A percentile compares a stretch with the other conserved stretches of the same genome.
phyloP scores from a whole-genome alignment of 2,329 filamentous ascomycete species.

The Fusarium coicis region DNA sequence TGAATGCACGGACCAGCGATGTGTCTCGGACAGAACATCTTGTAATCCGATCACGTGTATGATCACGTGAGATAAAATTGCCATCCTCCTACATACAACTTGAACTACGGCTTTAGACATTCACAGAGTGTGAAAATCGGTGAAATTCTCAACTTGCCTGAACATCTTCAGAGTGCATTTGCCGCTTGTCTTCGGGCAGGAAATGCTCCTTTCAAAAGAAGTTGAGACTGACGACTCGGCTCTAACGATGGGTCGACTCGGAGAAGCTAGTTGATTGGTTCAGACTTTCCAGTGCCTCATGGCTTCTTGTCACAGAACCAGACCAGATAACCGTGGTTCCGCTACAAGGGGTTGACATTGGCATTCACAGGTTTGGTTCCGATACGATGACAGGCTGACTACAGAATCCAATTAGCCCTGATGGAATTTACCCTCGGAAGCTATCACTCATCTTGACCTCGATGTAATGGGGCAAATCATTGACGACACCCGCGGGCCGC shows the following conservation, averaged over 20 bases:
- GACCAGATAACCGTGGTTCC: conserved; percentile 9
- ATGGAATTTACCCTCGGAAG: background rate
- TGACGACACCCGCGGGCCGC: conserved; percentile 23
- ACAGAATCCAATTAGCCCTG: background rate
- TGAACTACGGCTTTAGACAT: background rate
- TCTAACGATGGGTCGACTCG: conserved; percentile 31
- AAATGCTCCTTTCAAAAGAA: background rate
- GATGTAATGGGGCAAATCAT: conserved; percentile 27
- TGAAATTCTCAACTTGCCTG: background rate
- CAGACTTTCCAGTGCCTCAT: conserved; percentile 17
- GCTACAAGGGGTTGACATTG: background rate
- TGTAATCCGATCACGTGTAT: background rate
- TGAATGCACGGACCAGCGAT: conserved; percentile 12
- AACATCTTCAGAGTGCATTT: background rate
- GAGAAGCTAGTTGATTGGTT: conserved; percentile 28
- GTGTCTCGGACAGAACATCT: background rate
- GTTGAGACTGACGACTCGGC: conserved; percentile 13
- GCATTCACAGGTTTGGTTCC: background rate
- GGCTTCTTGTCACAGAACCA: conserved; percentile 20
- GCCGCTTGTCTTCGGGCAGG: background rate
- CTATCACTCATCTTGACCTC: conserved; percentile 18
- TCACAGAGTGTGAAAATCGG: background rate
- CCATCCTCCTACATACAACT: background rate
- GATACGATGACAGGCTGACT: background rate
- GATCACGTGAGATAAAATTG: background rate